phyloP scores from a whole-genome alignment of 352 stramenopile genomes.

The Phytophthora macrochlamydospora region DNA sequence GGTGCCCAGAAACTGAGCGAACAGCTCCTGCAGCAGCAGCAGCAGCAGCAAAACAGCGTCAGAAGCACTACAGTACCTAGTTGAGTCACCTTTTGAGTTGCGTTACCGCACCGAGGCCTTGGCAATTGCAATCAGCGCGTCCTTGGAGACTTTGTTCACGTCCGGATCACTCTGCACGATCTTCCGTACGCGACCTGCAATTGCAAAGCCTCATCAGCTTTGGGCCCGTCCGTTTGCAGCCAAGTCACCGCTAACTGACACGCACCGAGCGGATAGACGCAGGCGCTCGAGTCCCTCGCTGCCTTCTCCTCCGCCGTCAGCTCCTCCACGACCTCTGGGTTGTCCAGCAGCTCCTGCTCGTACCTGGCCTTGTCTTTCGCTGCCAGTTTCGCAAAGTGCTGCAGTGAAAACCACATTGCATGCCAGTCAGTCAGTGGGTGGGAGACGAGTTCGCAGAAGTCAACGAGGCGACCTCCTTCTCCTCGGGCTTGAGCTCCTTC shows the following conservation, averaged over 20 bases:
- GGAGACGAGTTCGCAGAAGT: too few relatives aligned
- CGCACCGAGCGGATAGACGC: slow-evolving; percentile 61
- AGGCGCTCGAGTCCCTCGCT: slow-evolving; percentile 35
- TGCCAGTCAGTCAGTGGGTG: too few relatives aligned
- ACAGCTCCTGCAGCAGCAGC: slow-evolving; percentile 74
- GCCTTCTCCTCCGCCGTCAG: slow-evolving; percentile 39
- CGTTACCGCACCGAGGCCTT: slow-evolving; percentile 83
- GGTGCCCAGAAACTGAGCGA: slow-evolving; percentile 87
- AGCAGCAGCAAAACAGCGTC: slow-evolving; percentile 4
- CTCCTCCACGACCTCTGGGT: slow-evolving; percentile 64
- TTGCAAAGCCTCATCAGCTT: slow-evolving; percentile 23
- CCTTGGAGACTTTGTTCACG: slow-evolving; percentile 90
- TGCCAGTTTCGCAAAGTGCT: slow-evolving; percentile 85
- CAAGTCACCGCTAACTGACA: background rate
- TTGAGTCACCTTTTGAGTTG: background rate
- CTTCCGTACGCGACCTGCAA: slow-evolving; percentile 86
- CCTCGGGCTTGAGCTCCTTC: slow-evolving; percentile 80
- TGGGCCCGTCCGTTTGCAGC: too few relatives aligned
- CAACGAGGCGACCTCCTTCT: slow-evolving; percentile 67
- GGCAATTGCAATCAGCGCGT: slow-evolving; percentile 91
- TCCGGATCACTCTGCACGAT: slow-evolving; percentile 95
- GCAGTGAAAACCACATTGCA: background rate
- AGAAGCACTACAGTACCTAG: background rate
- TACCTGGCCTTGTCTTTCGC: slow-evolving; percentile 89
- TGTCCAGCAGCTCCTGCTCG: slow-evolving; percentile 72